Base-by-base conservation (phyloP, 192 early-diverging fungal species). In the Dissophora ornata region DNA sequence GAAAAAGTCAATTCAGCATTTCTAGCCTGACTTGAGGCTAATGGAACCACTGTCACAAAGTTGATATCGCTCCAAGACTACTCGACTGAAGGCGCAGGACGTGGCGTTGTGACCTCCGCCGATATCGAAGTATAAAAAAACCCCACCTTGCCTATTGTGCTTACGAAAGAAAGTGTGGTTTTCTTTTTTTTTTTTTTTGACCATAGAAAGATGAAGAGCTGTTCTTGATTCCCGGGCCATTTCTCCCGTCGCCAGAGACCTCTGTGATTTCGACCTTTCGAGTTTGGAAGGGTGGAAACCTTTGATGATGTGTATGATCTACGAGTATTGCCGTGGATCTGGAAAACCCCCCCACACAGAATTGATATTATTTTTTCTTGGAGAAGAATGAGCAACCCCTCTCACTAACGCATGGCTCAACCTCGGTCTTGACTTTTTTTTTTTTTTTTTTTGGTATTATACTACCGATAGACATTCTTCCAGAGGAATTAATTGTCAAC, bases 221-320 rank as follows among this genome's bases (percentile, higher is more conserved):
- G 3, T 88, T 88, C 51, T 75, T 79, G n/a, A 74, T 86, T 15
- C 83, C 86, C 0, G 62, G 83, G 34, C 53, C 57, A 11, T 42
- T 84, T 1, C 62, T 88, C 5, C 68, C 86, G 12, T 83, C 83
- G 4, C 69, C 67, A 16, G 40, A 82, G 42, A 86, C 84, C 0
- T 82, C 80, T 1, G 49, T 54, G 13, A n/a, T 88, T 7, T 30
- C 78, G 56, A 82, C 34, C 50, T 82, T 29, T 18, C 53, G 16
- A 46, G 54, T 46, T 36, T 85, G 29, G 45, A 82, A 50, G 82
- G 81, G 5, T 88, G 86, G 86, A 79, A 62, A 38, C 83, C 85
- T 18, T 55, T 88, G 40, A 82, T 88, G 58, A 47, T 88, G 4
- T 86, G 83, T 56, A 67, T 88, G 79, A 84, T 88, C 71, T 88